Conservation (phyloP, 768 basidiomycete species). For the Tylopilus sp. region DNA sequence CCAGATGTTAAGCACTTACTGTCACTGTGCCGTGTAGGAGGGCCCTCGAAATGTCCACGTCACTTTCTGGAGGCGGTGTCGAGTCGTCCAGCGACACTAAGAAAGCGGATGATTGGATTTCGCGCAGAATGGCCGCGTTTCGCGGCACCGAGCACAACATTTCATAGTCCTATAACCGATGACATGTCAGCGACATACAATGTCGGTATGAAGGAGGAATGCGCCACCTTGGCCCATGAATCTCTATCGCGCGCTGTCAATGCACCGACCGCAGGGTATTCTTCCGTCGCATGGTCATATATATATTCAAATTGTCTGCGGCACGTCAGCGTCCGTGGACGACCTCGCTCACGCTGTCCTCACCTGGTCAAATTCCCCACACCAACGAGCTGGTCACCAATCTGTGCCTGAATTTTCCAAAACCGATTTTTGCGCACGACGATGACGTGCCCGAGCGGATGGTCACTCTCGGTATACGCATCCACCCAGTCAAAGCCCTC, state of each 20-base stretch:
- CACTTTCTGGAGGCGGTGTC: constrained; percentile 38
- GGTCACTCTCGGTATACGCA: constrained; percentile 54
- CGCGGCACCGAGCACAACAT: constrained; percentile 53
- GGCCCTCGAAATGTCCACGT: constrained; percentile 60
- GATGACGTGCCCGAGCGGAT: constrained; percentile 71
- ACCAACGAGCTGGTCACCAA: constrained; percentile 55
- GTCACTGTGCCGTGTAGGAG: constrained; percentile 78
- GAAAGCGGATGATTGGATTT: no score
- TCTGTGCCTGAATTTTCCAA: constrained; percentile 72
- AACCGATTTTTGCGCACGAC: constrained; percentile 79
- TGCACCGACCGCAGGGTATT: constrained; percentile 73
- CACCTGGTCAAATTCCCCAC: constrained; percentile 64
- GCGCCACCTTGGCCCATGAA: constrained; percentile 79
- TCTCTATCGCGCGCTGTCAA: constrained; percentile 80
- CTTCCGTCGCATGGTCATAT: constrained; percentile 56
- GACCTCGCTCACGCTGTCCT: constrained; percentile 18
- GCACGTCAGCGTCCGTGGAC: neutral
- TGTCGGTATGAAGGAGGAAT: neutral
- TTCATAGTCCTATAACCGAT: constrained; percentile 53
- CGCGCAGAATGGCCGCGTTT: no score
- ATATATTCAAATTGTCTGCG: constrained; percentile 69
- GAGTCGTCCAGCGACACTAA: constrained; percentile 75
- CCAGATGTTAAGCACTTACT: constrained; percentile 31
- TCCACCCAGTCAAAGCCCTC: constrained; percentile 77
- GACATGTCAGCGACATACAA: neutral